phyloP scores from a whole-genome alignment of 2,329 filamentous ascomycete species.

The Beauveria caledonica region DNA sequence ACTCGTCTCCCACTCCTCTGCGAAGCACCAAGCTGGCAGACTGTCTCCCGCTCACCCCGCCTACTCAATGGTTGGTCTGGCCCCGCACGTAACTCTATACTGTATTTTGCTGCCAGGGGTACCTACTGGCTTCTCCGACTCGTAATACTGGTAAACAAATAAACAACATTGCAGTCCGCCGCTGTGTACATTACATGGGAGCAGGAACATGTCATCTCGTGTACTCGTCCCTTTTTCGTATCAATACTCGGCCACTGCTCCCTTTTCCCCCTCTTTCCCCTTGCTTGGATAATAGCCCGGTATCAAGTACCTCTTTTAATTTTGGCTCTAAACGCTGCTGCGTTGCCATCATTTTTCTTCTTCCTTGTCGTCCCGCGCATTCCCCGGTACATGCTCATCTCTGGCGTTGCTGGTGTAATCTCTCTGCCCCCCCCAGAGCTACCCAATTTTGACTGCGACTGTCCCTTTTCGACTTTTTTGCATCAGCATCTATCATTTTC shows the following conservation, averaged over 20 bases:
- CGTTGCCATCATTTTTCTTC: neutral
- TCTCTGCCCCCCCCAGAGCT: constrained; percentile 5
- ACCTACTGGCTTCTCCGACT: neutral
- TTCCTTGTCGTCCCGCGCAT: neutral
- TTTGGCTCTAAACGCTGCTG: neutral
- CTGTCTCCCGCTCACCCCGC: neutral
- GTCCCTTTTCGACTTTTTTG: neutral
- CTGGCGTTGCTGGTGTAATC: neutral
- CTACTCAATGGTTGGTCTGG: neutral
- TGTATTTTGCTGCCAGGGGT: neutral
- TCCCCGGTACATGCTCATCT: constrained; percentile 5
- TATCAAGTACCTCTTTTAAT: neutral
- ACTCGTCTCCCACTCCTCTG: neutral
- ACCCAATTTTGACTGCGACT: neutral
- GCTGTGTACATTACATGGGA: neutral
- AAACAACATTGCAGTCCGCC: constrained; percentile 3
- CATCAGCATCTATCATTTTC: neutral
- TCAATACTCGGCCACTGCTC: neutral
- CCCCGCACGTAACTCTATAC: neutral
- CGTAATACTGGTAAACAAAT: constrained; percentile 6
- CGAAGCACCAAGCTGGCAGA: no score
- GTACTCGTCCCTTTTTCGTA: neutral
- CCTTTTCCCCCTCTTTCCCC: neutral
- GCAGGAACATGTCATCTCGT: neutral
- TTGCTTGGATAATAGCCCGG: neutral